Evolutionary conservation across 2,329 filamentous ascomycete genomes (phyloP), one percentile per base, ranked within the genome.

Genomic region (Botrytis fragariae): DNA sequence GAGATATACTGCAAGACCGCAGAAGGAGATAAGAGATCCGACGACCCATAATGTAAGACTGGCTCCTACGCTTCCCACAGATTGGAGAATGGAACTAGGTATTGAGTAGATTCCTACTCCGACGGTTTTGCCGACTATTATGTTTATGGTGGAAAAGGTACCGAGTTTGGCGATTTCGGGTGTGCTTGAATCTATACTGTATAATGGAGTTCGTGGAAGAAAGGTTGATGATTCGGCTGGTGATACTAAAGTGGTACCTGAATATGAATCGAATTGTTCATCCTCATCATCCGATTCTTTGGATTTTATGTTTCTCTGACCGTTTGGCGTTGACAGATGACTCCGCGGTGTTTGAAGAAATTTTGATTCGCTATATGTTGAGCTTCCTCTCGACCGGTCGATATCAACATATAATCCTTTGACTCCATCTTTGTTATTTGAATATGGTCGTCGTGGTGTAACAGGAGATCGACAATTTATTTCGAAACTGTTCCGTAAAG

Each of bases 41-140:
- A 88, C 80, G 1, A 87, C 83, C 88, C 88, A 89, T 32, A 89
- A 80, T 63, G 87, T 81, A 22, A 89, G 80, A 12, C 84, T 83
- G 62, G 87, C 84, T 4, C 87, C 87, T 6, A 89, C 87, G 12
- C 84, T 88, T 0, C 87, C 87, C 2, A 87, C 85, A 1, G 85
- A 84, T 12, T 84, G 83, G 73, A 87, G 87, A 65, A 89, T 87
- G n/a, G 87, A 86, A 2, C 85, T 85, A 0, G 87, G 87, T 0
- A 87, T 87, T 0, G 87, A 87, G 77, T 88, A 89, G 37, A 87
- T 81, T 74, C 85, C 82, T 16, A 84, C 80, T 4, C 84, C 84
- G 37, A 85, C 77, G 0, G 81, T 54, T 54, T 54, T 54, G 48
- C 48, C 48, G 25, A 54, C 48, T 54, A 54, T 54, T n/a, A 54